Evolutionary conservation across 495 filamentous ascomycete genomes (phyloP).

Genomic region (Podospora conica): DNA sequence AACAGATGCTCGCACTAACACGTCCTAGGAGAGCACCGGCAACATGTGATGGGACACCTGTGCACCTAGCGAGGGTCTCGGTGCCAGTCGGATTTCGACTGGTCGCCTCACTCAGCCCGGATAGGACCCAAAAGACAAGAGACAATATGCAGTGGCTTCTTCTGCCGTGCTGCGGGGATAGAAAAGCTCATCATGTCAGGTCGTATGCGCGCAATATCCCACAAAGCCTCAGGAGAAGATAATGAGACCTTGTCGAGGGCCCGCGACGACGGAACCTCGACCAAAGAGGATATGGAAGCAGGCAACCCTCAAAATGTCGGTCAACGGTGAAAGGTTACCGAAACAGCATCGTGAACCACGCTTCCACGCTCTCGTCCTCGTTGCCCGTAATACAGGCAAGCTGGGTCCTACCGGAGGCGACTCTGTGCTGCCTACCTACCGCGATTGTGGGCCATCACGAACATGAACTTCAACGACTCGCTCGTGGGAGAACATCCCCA

Average conservation of each 20-base stretch:
- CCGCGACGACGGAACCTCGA: background rate
- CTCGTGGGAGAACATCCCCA: background rate
- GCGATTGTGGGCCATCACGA: background rate
- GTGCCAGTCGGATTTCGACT: background rate
- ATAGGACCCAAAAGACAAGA: background rate
- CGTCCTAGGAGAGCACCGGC: background rate
- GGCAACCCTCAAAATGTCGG: background rate
- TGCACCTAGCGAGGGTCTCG: background rate
- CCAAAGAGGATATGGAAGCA: background rate
- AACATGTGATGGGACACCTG: background rate
- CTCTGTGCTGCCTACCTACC: background rate
- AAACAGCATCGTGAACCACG: background rate
- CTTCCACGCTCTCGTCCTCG: background rate
- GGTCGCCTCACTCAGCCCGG: background rate
- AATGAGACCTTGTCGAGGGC: background rate
- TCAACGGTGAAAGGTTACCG: background rate
- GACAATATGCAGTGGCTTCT: background rate
- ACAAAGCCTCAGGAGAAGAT: background rate
- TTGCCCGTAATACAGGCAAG: background rate
- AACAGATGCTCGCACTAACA: background rate
- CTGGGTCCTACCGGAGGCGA: background rate
- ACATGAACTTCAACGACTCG: background rate
- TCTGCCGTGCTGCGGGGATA: background rate
- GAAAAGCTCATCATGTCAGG: background rate
- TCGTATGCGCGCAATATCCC: background rate